Evolutionary conservation across 352 stramenopile genomes (phyloP).

Genomic region (Globisporangium cylindrosporum): DNA sequence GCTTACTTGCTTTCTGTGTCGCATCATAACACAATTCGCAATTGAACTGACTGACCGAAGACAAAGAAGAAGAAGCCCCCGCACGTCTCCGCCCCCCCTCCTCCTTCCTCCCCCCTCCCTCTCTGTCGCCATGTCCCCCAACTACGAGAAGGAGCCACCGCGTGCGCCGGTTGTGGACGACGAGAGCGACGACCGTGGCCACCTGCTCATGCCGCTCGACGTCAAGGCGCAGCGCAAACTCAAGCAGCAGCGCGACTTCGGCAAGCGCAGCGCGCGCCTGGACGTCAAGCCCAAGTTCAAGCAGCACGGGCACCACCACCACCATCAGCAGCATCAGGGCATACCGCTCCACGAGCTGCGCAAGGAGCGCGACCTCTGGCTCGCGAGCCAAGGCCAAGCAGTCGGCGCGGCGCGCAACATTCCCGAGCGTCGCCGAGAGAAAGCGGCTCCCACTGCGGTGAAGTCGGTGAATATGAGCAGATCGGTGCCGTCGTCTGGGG

Average conservation of each 20-base stretch:
- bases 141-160: conserved; percentile 9
- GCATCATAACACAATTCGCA: conserved; percentile 13
- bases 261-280: conserved; percentile 25
- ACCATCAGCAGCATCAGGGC: conserved; percentile 5
- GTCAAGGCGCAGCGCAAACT: conserved; percentile 67
- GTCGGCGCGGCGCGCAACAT: conserved; percentile 29
- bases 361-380: conserved; percentile 37
- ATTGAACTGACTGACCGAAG: conserved; percentile 8
- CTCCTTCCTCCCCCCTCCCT: neutral
- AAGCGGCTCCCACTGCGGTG: conserved; percentile 4
- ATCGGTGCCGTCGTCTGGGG: conserved; percentile 33
- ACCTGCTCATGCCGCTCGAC: conserved; percentile 12
- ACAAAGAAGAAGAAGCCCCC: neutral
- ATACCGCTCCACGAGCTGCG: conserved; percentile 31
- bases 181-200: conserved; percentile 7
- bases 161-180: neutral
- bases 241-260: conserved; percentile 60
- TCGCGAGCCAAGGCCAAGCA: conserved; percentile 16
- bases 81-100: neutral
- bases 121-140: conserved; percentile 15
- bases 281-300: conserved; percentile 29
- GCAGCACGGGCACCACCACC: conserved; percentile 32
- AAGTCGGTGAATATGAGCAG: conserved; percentile 29
- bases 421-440: conserved; percentile 27
- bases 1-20: neutral